phyloP scores from a whole-genome alignment of 1,284 basidiomycete genomes.

The Ustilago curta region DNA sequence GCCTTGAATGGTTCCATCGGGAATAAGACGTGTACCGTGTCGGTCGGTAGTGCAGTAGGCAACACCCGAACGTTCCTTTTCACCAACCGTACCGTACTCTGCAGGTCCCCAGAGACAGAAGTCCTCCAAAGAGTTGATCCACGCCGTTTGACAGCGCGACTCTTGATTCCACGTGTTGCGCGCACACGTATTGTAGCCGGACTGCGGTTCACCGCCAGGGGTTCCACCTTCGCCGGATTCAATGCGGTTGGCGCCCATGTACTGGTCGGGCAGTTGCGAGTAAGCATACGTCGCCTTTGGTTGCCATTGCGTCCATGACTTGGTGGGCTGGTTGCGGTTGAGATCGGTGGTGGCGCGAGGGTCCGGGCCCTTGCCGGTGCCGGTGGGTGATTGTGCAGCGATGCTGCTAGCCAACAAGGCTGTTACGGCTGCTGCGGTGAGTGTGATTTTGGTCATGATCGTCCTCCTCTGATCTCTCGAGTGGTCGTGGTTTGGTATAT shows the following conservation, averaged over 20 bases:
- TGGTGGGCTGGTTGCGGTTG: constrained; percentile 54
- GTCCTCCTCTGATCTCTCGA: not conserved
- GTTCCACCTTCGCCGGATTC: constrained; percentile 34
- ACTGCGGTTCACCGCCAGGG: constrained; percentile 47
- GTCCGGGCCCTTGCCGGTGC: constrained; percentile 37
- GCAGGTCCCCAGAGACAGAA: constrained; percentile 65
- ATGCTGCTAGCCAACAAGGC: constrained; percentile 16
- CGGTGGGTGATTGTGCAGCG: constrained; percentile 19
- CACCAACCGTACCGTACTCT: constrained; percentile 52
- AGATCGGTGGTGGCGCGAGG: constrained; percentile 44
- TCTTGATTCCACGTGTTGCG: constrained; percentile 53
- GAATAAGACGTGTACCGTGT: constrained; percentile 66
- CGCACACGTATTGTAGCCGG: constrained; percentile 59
- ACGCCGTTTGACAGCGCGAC: constrained; percentile 64
- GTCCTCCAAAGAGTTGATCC: constrained; percentile 63
- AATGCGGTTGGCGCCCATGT: constrained; percentile 59
- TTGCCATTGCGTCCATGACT: constrained; percentile 60
- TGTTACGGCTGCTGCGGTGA: constrained; percentile 22
- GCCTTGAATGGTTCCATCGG: constrained; percentile 61
- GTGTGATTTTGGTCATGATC: constrained; percentile 34
- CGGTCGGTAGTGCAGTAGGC: constrained; percentile 66
- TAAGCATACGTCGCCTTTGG: constrained; percentile 59
- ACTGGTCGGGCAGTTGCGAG: constrained; percentile 54
- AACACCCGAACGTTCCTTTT: constrained; percentile 60
- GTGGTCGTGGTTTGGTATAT: not conserved